Percentiles rank a stretch among this genome's conserved stretches.
Evolutionary conservation across 257 asterid species (phyloP).

Genomic region (Agastache rugosa): DNA sequence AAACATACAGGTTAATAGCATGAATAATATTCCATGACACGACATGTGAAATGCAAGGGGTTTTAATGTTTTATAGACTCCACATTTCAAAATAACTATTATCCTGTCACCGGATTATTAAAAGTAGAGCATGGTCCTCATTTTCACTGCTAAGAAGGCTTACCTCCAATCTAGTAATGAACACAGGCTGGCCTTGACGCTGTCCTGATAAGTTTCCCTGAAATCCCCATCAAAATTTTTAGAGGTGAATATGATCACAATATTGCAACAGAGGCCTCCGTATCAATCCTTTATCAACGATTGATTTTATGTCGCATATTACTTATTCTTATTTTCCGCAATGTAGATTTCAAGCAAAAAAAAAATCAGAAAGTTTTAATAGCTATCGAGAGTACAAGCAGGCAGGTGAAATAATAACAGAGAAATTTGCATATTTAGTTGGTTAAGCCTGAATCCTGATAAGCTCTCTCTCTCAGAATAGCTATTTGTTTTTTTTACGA

Average conservation of each 20-base stretch:
- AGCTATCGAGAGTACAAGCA: conserved; percentile 5
- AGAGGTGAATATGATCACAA: conserved; percentile 13
- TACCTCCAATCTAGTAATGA: conserved; percentile 87
- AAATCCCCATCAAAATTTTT: conserved; percentile 31
- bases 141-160: conserved; percentile 27
- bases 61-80: background rate
- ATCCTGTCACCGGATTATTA: background rate
- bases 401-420: background rate
- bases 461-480: background rate
- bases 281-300: background rate
- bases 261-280: conserved; percentile 7
- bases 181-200: conserved; percentile 81
- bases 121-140: conserved; percentile 8
- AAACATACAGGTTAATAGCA: conserved; percentile 4
- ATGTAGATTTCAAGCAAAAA: background rate
- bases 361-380: background rate
- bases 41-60: conserved; percentile 3
- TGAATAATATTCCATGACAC: background rate
- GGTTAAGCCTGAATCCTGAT: background rate
- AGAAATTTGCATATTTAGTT: background rate
- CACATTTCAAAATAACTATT: background rate
- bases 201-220: conserved; percentile 89
- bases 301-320: background rate
- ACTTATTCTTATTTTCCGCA: conserved; percentile 14
- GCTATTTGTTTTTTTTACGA: background rate